Percentiles rank a stretch among this genome's conserved stretches.
Conservation (phyloP, 2,329 filamentous ascomycete species). For the Penicillium palitans region DNA sequence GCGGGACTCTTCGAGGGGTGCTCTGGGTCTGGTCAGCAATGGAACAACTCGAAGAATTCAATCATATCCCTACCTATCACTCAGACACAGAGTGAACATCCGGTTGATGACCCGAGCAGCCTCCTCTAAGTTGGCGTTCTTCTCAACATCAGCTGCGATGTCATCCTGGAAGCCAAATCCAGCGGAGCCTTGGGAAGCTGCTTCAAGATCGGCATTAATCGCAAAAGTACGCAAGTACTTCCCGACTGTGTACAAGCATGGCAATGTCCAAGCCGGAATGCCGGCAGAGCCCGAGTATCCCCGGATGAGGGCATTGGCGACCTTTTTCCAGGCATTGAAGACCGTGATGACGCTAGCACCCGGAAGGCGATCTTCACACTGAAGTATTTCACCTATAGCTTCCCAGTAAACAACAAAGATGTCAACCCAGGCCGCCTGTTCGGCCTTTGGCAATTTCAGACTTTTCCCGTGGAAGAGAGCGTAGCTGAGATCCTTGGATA, state of each 20-base stretch:
- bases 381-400: conserved; percentile 70
- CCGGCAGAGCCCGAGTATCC: conserved; percentile 70
- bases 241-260: conserved; percentile 81
- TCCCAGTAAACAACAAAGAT: conserved; percentile 85
- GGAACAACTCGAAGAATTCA: background rate
- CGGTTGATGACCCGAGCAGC: conserved; percentile 86
- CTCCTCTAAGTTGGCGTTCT: conserved; percentile 84
- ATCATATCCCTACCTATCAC: conserved; percentile 67
- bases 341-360: conserved; percentile 73
- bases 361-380: conserved; percentile 56
- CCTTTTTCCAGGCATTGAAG: conserved; percentile 85
- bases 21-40: conserved; percentile 51
- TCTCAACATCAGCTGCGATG: conserved; percentile 71
- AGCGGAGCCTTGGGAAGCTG: conserved; percentile 50
- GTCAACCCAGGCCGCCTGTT: conserved; percentile 80
- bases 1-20: conserved; percentile 79
- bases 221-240: conserved; percentile 86
- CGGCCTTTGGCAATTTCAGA: conserved; percentile 61
- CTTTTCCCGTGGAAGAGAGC: conserved; percentile 64
- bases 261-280: conserved; percentile 89
- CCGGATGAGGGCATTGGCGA: conserved; percentile 73
- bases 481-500: conserved; percentile 70
- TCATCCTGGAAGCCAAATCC: conserved; percentile 71
- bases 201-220: conserved; percentile 80
- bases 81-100: conserved; percentile 87